These are phyloP conservation scores for Quaeritorhiza haematococci DNA, from an alignment of 371 early-diverging fungal species.

Conservation along the genomic window DNA sequence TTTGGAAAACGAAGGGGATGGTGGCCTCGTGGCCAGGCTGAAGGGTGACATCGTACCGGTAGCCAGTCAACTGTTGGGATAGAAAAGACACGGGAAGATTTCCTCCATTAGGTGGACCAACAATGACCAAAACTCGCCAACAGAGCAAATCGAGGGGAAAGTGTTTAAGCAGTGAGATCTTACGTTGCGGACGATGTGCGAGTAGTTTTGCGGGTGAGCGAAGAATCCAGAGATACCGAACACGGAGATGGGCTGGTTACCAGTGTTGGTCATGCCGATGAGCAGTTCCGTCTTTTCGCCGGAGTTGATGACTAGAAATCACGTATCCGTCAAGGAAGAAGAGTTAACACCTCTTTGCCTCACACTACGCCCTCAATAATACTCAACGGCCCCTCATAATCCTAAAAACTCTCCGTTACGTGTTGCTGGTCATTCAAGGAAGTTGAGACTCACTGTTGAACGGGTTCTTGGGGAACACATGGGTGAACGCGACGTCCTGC, in stretches of 20 bases:
- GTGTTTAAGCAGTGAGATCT: too few species aligned
- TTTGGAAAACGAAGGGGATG: conserved; percentile 18
- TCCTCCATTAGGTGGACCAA: neutral
- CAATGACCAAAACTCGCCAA: neutral
- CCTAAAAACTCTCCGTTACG: too few species aligned
- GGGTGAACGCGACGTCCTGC: conserved; percentile 16
- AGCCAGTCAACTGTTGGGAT: conserved; percentile 6
- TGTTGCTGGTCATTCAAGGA: too few species aligned
- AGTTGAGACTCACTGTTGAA: conserved; percentile 3
- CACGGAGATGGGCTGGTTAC: conserved; percentile 10
- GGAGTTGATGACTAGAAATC: conserved; percentile 12
- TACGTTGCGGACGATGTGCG: conserved; percentile 10
- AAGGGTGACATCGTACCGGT: conserved; percentile 18
- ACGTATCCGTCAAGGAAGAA: neutral
- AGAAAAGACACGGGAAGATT: neutral
- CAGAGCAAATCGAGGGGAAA: too few species aligned
- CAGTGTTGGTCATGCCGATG: conserved; percentile 23
- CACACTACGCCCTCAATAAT: neutral
- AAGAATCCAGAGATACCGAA: conserved; percentile 23
- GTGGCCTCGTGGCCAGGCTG: conserved; percentile 18
- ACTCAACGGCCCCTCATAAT: neutral
- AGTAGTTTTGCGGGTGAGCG: conserved; percentile 16
- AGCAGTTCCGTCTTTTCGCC: conserved; percentile 17
- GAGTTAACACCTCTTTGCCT: neutral
- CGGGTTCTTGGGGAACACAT: conserved; percentile 18